Conservation (phyloP, 805 yeast species). For the Sungouiozyma ichnusensis region DNA sequence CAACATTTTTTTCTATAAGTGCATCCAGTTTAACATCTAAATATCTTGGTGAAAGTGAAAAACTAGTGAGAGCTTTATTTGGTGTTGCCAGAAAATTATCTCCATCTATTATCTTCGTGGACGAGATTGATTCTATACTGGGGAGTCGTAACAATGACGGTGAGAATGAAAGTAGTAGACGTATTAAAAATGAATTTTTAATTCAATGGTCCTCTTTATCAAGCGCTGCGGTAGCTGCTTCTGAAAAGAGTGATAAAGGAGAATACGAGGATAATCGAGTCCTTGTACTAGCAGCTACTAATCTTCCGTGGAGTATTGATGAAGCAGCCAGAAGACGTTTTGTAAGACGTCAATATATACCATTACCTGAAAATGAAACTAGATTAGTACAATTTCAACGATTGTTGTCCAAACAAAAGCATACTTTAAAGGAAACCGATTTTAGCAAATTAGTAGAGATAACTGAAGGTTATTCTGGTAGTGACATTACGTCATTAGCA, state of each 20-base stretch:
- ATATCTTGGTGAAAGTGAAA: constrained; percentile 87
- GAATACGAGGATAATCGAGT: constrained; percentile 47
- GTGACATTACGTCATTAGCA: constrained; percentile 86
- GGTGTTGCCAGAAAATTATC: constrained; percentile 74
- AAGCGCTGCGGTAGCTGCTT: constrained; percentile 67
- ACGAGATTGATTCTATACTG: constrained; percentile 86
- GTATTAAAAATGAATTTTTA: constrained; percentile 86
- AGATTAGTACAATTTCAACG: constrained; percentile 59
- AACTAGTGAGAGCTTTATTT: constrained; percentile 80
- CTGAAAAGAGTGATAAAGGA: constrained; percentile 30
- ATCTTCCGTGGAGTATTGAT: constrained; percentile 93
- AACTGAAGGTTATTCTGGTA: constrained; percentile 83
- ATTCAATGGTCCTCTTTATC: constrained; percentile 93
- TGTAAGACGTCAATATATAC: constrained; percentile 85
- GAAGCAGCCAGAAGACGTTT: constrained; percentile 94
- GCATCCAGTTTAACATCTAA: constrained; percentile 85
- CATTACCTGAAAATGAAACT: constrained; percentile 83
- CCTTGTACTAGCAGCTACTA: constrained; percentile 87
- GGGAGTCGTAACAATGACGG: constrained; percentile 49
- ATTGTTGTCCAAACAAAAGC: constrained; percentile 60
- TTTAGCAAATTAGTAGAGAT: constrained; percentile 46
- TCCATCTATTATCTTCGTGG: constrained; percentile 90
- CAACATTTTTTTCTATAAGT: constrained; percentile 84
- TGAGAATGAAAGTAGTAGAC: constrained; percentile 78
- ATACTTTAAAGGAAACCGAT: constrained; percentile 56